A percentile compares a stretch with the other conserved stretches of the same genome.
Conservation (phyloP, 371 early-diverging fungal genomes). For the Apophysomyces trapeziformis region DNA sequence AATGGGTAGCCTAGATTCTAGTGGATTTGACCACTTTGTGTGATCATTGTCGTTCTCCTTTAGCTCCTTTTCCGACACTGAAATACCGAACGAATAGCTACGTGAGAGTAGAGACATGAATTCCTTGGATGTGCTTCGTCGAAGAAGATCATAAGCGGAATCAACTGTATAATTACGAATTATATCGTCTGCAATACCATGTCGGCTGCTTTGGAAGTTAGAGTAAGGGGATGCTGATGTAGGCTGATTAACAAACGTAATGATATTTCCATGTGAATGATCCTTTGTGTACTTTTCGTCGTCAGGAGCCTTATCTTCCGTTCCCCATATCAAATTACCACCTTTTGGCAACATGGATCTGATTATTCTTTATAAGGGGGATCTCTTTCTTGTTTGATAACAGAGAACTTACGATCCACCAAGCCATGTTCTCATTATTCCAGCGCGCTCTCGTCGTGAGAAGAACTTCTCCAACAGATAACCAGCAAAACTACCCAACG, state of each 20-base stretch:
- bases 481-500: conserved; percentile 77
- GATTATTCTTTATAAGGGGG: not conserved
- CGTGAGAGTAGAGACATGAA: conserved; percentile 54
- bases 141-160: conserved; percentile 57
- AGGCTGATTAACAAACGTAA: conserved; percentile 34
- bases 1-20: conserved; percentile 80
- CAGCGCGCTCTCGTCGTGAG: conserved; percentile 75
- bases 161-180: conserved; percentile 57
- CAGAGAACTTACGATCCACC: conserved; percentile 51
- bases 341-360: conserved; percentile 86
- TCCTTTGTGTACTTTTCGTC: conserved; percentile 39
- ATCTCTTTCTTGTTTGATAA: not conserved
- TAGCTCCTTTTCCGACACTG: conserved; percentile 61
- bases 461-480: conserved; percentile 89
- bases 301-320: conserved; percentile 66
- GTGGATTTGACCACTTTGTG: conserved; percentile 86
- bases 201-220: not conserved
- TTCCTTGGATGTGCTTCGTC: conserved; percentile 51
- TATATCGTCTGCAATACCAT: conserved; percentile 13
- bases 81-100: conserved; percentile 73
- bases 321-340: conserved; percentile 85
- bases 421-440: conserved; percentile 86
- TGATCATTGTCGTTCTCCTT: conserved; percentile 52
- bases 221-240: conserved; percentile 20
- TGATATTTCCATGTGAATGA: conserved; percentile 45